phyloP scores from a whole-genome alignment of 208 protist genomes.

The Sergeia podlipaevii region DNA sequence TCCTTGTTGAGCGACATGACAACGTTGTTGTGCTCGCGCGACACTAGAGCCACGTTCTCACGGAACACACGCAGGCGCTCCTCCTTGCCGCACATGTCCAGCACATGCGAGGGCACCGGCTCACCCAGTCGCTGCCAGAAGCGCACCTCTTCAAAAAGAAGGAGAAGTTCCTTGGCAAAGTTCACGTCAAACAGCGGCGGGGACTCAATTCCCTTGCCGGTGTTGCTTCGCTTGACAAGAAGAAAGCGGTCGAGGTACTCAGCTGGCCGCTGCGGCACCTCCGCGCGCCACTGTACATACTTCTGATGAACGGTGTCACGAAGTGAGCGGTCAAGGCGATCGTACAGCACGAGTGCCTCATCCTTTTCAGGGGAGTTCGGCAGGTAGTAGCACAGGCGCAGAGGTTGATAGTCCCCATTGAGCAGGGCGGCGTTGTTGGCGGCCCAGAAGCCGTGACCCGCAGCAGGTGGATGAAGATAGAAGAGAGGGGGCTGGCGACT shows the following conservation, averaged over 20 bases:
- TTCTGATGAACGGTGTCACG: slow-evolving; percentile 75
- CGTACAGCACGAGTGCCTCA: slow-evolving; percentile 70
- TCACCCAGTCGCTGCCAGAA: slow-evolving; percentile 93
- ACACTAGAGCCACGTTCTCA: slow-evolving; percentile 94
- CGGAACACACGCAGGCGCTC: slow-evolving; percentile 94
- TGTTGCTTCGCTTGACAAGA: slow-evolving; percentile 53
- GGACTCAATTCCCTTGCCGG: slow-evolving; percentile 42
- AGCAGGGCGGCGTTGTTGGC: slow-evolving; percentile 57
- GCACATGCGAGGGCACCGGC: slow-evolving; percentile 73
- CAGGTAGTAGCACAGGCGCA: slow-evolving; percentile 84
- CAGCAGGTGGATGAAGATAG: slow-evolving; percentile 85
- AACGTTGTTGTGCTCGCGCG: slow-evolving; percentile 96
- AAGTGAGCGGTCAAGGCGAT: slow-evolving; percentile 79
- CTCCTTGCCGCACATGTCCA: slow-evolving; percentile 87
- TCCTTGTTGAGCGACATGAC: slow-evolving; percentile 74
- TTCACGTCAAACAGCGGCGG: slow-evolving; percentile 87
- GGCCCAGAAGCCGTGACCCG: slow-evolving; percentile 93
- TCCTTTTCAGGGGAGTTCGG: slow-evolving; percentile 74
- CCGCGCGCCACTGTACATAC: slow-evolving; percentile 73
- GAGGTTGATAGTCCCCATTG: slow-evolving; percentile 30
- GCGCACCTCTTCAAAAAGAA: slow-evolving; percentile 95
- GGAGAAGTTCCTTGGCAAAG: slow-evolving; percentile 92
- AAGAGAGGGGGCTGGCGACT: slow-evolving; percentile 86
- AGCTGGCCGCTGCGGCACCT: slow-evolving; percentile 56
- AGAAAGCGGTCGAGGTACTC: slow-evolving; percentile 88